phyloP scores from a whole-genome alignment of 768 basidiomycete genomes.

The Exidia glandulosa region DNA sequence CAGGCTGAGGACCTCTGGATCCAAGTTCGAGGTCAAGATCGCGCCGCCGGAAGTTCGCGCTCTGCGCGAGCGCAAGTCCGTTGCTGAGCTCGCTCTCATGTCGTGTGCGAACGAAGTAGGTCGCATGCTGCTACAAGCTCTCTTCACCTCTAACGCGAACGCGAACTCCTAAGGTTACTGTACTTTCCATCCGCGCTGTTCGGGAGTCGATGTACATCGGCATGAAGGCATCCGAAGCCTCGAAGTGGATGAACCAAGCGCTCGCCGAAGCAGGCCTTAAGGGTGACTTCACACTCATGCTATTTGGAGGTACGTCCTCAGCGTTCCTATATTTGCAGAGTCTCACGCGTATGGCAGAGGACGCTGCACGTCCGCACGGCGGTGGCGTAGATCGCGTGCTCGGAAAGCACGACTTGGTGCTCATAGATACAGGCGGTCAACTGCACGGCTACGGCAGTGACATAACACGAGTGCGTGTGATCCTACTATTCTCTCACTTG shows the following conservation, averaged over 20 bases:
- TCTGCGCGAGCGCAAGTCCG: conserved; percentile 65
- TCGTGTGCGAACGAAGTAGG: conserved; percentile 71
- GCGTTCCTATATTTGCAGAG: conserved; percentile 2
- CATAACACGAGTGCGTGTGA: conserved; percentile 53
- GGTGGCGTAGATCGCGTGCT: conserved; percentile 58
- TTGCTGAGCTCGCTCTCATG: conserved; percentile 57
- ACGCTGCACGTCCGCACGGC: conserved; percentile 81
- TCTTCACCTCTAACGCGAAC: neutral
- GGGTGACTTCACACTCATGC: conserved; percentile 48
- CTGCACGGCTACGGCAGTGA: conserved; percentile 71
- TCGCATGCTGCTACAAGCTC: neutral
- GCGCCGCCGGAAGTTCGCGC: conserved; percentile 45
- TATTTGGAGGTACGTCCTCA: conserved; percentile 60
- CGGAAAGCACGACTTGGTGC: conserved; percentile 45
- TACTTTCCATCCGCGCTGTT: conserved; percentile 61
- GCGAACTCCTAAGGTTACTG: conserved; percentile 42
- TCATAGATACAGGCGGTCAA: conserved; percentile 64
- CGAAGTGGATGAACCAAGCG: conserved; percentile 43
- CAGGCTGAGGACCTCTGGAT: conserved; percentile 40
- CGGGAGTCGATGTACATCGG: conserved; percentile 52
- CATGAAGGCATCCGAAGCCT: conserved; percentile 64
- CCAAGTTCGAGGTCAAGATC: conserved; percentile 27
- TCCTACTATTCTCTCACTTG: neutral
- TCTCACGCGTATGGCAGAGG: conserved; percentile 35
- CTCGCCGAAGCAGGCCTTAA: conserved; percentile 48